Base-by-base conservation (phyloP, 2,329 filamentous ascomycete species). In the Blastomyces silverae region DNA sequence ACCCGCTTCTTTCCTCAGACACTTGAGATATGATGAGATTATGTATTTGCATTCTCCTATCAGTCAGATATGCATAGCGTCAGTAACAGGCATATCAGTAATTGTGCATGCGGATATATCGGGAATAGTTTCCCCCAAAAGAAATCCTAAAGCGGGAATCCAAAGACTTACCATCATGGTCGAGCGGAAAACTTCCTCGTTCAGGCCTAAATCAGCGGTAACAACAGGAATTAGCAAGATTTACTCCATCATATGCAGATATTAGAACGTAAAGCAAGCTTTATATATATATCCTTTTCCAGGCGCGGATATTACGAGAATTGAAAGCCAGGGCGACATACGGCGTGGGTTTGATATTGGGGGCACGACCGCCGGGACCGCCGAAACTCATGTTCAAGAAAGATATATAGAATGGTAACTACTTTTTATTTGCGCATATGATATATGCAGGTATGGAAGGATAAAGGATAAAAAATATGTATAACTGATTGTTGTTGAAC, bases 131-230 rank as follows among this genome's bases (percentile, higher is more conserved):
- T 2, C n/a, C 15, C 2, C 3, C 22, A 37, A n/a, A n/a, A n/a
- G 4, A 57, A 37, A 53, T 20, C n/a, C 15, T 8, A 8, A 37
- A 55, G 34, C 34, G 60, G 63, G 22, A 48, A 15, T 48, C 44
- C 44, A 34, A 57, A 17, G 52, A 52, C 63, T 46, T 79, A 87
- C 86, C 91, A 76, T 96, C 92, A 72, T 97, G 92, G 77, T 97
- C 93, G 64, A 97, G 86, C n/a, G 93, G 93, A 74, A 97, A 97
- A 72, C 91, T 95, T 64, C 93, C 93, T 71, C 92, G 87, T 76
- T 97, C 90, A 5, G 93, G 93, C 65, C 91, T 94, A 58, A 42
- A 22, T 22, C 20, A 22, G n/a, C 34, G 28, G 25, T 42, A 52
- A 17, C n/a, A 50, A n/a, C 28, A 60, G 8, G 34, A 22, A 7